A percentile compares a stretch with the other conserved stretches of the same genome.
phyloP scores from a whole-genome alignment of 179 eudicot genomes.

The Vitellaria paradoxa region DNA sequence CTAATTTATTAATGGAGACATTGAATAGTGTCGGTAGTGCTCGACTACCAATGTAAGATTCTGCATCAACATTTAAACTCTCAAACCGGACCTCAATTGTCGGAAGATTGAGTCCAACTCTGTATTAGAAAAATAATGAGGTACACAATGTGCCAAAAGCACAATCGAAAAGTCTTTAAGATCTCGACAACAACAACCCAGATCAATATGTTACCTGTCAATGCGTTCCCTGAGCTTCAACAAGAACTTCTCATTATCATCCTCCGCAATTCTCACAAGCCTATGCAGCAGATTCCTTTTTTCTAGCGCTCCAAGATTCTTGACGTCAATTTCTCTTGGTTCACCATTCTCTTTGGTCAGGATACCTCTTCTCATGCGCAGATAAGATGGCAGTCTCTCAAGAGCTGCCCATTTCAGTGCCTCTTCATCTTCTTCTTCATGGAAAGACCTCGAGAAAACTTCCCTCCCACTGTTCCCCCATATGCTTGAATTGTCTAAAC shows the following conservation, averaged over 20 bases:
- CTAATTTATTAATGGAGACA: slow-evolving; percentile 28
- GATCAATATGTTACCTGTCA: slow-evolving; percentile 18
- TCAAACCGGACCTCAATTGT: slow-evolving; percentile 45
- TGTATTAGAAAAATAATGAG: not conserved
- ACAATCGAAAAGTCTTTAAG: too few relatives aligned
- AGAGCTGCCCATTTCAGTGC: slow-evolving; percentile 45
- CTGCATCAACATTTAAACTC: slow-evolving; percentile 41
- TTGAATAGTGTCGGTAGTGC: slow-evolving; percentile 38
- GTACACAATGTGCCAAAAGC: too few relatives aligned
- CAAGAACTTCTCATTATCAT: slow-evolving; percentile 43
- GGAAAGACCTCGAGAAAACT: too few relatives aligned
- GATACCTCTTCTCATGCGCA: slow-evolving; percentile 28
- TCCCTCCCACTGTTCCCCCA: slow-evolving; percentile 14
- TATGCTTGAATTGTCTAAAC: slow-evolving; percentile 41
- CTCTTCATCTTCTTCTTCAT: too few relatives aligned
- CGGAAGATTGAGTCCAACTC: slow-evolving; percentile 50
- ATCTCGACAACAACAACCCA: too few relatives aligned
- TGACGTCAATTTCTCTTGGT: slow-evolving; percentile 28
- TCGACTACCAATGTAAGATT: slow-evolving; percentile 37
- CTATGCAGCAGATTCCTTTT: slow-evolving; percentile 29
- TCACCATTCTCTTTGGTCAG: slow-evolving; percentile 28
- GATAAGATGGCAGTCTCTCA: slow-evolving; percentile 36
- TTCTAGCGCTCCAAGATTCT: slow-evolving; percentile 22
- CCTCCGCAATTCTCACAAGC: slow-evolving; percentile 31
- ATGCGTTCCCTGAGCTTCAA: slow-evolving; percentile 33